These are phyloP conservation scores for Pestalotiopsis sp. DNA, from an alignment of 2,329 filamentous ascomycete genomes.

Conservation along the genomic window DNA sequence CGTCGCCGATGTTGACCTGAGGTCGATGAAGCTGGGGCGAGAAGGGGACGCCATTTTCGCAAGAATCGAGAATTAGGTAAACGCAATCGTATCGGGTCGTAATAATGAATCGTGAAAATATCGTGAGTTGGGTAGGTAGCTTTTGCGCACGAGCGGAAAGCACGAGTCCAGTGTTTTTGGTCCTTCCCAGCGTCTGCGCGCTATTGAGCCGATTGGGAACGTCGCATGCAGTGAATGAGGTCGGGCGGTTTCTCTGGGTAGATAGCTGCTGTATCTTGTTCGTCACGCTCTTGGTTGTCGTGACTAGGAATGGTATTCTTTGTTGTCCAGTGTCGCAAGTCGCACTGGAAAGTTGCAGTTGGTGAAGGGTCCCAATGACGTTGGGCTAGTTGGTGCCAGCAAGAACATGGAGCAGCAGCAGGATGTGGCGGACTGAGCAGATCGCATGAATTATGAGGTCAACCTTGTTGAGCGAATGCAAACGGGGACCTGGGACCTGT, in stretches of 20 bases:
- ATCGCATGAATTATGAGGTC: conserved; percentile 13
- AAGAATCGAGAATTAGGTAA: conserved; percentile 18
- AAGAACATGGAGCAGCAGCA: neutral
- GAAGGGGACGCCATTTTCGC: conserved; percentile 45
- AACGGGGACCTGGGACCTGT: neutral
- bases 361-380: neutral
- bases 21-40: conserved; percentile 61
- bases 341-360: neutral
- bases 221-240: neutral
- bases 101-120: neutral
- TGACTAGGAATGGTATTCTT: neutral
- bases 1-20: conserved; percentile 59
- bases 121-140: neutral
- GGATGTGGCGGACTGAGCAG: conserved; percentile 11
- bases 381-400: neutral
- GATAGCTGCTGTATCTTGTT: neutral
- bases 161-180: neutral
- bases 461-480: neutral
- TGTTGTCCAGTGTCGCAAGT: neutral
- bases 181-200: neutral
- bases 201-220: neutral
- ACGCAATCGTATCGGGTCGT: neutral
- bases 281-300: neutral
- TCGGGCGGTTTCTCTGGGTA: neutral
- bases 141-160: neutral